phyloP scores from a whole-genome alignment of 2,329 filamentous ascomycete genomes.

The Exophiala oligosperma region DNA sequence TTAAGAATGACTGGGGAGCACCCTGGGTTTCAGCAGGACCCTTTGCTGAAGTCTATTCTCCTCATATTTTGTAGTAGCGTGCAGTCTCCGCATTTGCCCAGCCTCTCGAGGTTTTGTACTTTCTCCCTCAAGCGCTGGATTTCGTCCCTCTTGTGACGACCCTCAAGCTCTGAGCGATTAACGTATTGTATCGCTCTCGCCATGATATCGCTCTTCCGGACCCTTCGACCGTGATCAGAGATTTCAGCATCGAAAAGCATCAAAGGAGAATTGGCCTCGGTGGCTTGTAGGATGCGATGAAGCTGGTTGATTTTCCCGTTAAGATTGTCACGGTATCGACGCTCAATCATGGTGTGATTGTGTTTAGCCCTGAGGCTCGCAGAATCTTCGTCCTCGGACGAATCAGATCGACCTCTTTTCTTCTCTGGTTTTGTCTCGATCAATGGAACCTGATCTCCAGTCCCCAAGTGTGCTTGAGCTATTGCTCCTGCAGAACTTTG shows the following conservation, averaged over 20 bases:
- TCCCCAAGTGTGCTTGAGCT: too few species aligned
- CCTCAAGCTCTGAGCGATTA: conserved; percentile 14
- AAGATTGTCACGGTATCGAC: conserved; percentile 24
- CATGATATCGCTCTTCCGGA: conserved; percentile 23
- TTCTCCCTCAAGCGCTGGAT: conserved; percentile 13
- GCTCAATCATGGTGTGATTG: conserved; percentile 22
- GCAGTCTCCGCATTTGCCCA: conserved; percentile 13
- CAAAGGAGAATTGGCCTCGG: conserved; percentile 2
- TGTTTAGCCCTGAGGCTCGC: conserved; percentile 9
- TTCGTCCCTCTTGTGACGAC: conserved; percentile 12
- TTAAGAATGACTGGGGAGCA: too few species aligned
- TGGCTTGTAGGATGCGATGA: conserved; percentile 13
- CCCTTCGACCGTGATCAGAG: conserved; percentile 1
- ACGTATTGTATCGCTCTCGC: conserved; percentile 21
- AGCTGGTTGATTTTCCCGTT: conserved; percentile 24
- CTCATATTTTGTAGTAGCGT: conserved; percentile 4
- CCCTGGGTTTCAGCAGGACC: background rate
- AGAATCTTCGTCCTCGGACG: conserved; percentile 6
- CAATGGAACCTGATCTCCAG: too few species aligned
- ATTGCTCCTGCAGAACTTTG: too few species aligned
- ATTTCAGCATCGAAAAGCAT: background rate
- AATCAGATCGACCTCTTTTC: conserved; percentile 1
- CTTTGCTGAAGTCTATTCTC: background rate
- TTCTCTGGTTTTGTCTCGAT: background rate
- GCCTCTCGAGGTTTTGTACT: conserved; percentile 12